phyloP scores from a whole-genome alignment of 169 alveolate genomes.

The Plasmodium vivax region DNA sequence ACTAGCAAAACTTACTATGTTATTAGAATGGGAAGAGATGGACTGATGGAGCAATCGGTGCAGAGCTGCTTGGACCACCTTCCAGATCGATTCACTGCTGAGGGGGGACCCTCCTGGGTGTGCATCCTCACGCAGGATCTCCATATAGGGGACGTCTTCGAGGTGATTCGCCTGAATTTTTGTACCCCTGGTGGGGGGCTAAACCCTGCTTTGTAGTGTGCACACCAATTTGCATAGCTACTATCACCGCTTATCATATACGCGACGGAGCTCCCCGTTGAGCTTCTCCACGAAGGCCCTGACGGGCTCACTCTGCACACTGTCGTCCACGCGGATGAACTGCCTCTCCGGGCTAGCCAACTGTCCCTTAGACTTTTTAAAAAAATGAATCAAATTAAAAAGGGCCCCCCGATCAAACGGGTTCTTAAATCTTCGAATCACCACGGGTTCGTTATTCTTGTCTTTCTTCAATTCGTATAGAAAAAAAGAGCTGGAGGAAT shows the following conservation, averaged over 20 bases:
- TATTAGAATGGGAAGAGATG: conserved; percentile 2
- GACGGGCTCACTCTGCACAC: conserved; percentile 1
- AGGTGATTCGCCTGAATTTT: background rate
- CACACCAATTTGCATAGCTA: background rate
- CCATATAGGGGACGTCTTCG: background rate
- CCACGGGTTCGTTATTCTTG: conserved; percentile 47
- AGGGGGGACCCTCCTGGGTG: background rate
- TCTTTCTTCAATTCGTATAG: conserved; percentile 31
- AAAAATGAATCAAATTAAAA: conserved; percentile 21
- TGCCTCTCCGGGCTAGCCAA: background rate
- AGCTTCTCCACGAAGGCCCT: conserved; percentile 37
- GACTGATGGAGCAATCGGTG: background rate
- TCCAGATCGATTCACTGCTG: background rate
- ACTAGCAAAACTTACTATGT: conserved; percentile 17
- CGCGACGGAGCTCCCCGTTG: background rate
- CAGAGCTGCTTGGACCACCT: background rate
- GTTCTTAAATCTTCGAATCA: conserved; percentile 34
- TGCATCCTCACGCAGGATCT: conserved; percentile 11
- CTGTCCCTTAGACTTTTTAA: conserved; percentile 29
- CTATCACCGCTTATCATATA: background rate
- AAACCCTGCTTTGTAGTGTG: background rate
- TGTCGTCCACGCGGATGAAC: conserved; percentile 18
- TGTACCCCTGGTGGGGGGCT: background rate
- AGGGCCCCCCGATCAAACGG: conserved; percentile 54
- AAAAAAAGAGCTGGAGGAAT: conserved; percentile 34